Evolutionary conservation across 202 grass and related monocot genomes (phyloP).

Genomic region (Hordeum pubiflorum): DNA sequence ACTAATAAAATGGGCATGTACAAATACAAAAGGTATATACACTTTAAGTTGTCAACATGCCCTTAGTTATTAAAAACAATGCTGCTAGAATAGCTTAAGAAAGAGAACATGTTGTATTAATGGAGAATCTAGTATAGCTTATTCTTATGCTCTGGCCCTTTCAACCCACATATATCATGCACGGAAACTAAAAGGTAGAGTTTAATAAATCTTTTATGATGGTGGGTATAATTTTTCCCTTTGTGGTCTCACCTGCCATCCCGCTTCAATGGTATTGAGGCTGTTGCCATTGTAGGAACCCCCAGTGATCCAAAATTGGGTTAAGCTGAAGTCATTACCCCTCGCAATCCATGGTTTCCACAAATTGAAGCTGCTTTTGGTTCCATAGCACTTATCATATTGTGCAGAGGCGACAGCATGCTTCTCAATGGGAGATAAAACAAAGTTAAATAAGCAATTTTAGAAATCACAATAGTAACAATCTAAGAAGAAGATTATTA

Average conservation of each 20-base stretch:
- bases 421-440: constrained; percentile 24
- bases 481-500: not conserved
- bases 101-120: not conserved
- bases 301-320: constrained; percentile 67
- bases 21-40: not conserved
- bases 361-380: constrained; percentile 71
- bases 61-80: not conserved
- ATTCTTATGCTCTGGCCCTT: not conserved
- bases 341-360: constrained; percentile 72
- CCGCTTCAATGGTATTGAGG: constrained; percentile 86
- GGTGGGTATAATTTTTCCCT: not conserved
- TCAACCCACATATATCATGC: not conserved
- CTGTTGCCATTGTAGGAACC: constrained; percentile 57
- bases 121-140: constrained; percentile 13
- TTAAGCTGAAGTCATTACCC: constrained; percentile 70
- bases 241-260: constrained; percentile 60
- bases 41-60: no score
- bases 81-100: not conserved
- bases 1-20: not conserved
- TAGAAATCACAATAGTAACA: not conserved
- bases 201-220: constrained; percentile 31
- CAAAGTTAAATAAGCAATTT: not conserved
- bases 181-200: constrained; percentile 10
- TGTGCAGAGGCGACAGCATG: constrained; percentile 74
- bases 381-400: constrained; percentile 59